These are phyloP conservation scores for Xylaria multiplex DNA, from an alignment of 2,329 filamentous ascomycete genomes.

Conservation along the genomic window DNA sequence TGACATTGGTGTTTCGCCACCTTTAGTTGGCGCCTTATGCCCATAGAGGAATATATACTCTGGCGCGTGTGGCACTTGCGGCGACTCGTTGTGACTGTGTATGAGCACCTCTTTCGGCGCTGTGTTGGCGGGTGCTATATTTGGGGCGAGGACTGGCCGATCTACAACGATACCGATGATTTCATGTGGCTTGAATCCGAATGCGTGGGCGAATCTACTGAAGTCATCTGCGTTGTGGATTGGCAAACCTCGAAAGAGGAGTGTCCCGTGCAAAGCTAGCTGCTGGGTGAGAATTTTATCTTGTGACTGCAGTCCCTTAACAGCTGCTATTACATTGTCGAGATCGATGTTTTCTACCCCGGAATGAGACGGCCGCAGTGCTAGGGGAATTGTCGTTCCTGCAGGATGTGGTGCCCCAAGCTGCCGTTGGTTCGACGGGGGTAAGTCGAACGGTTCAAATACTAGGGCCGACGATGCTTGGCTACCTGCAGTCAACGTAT, in stretches of 20 bases:
- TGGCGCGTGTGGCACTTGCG: slow-evolving; percentile 61
- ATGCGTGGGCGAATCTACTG: slow-evolving; percentile 60
- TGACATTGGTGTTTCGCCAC: slow-evolving; percentile 22
- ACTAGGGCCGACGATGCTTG: slow-evolving; percentile 2
- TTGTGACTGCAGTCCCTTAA: slow-evolving; percentile 43
- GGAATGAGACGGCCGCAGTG: neutral
- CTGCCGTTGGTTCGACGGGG: slow-evolving; percentile 18
- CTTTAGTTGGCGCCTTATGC: slow-evolving; percentile 6
- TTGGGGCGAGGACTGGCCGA: slow-evolving; percentile 49
- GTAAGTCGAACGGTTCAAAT: slow-evolving; percentile 18
- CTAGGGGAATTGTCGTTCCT: slow-evolving; percentile 19
- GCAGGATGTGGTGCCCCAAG: slow-evolving; percentile 17
- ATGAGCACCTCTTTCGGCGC: slow-evolving; percentile 59
- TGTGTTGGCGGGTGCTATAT: slow-evolving; percentile 56
- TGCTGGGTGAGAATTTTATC: slow-evolving; percentile 51
- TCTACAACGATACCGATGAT: slow-evolving; percentile 62
- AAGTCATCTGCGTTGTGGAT: slow-evolving; percentile 58
- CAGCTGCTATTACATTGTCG: slow-evolving; percentile 7
- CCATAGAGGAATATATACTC: slow-evolving; percentile 62
- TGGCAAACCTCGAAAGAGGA: slow-evolving; percentile 59
- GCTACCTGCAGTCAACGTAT: neutral
- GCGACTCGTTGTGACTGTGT: slow-evolving; percentile 63
- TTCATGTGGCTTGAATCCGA: slow-evolving; percentile 57
- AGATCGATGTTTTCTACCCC: slow-evolving; percentile 9
- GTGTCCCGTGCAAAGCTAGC: slow-evolving; percentile 56